Evolutionary conservation across 257 asterid genomes (phyloP).

Genomic region (Solanum sitiens): DNA sequence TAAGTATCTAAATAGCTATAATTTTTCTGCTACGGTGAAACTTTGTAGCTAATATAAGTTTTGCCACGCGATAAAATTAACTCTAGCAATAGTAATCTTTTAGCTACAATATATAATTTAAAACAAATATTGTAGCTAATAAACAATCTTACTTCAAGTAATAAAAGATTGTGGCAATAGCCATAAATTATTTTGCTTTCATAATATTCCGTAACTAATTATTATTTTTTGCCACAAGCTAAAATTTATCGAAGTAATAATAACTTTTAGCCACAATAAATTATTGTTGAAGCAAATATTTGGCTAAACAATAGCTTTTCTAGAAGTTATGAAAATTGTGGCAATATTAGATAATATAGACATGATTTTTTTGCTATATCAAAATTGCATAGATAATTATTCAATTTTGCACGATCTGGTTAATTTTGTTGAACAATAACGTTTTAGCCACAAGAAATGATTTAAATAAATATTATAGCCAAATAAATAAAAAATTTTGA

Average conservation of each 20-base stretch:
- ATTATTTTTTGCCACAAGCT: background rate
- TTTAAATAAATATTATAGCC: no score
- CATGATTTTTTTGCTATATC: background rate
- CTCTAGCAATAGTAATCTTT: background rate
- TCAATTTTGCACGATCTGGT: no score
- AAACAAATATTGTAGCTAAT: no score
- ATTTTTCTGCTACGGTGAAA: background rate
- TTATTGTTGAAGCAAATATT: background rate
- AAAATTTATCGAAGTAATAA: background rate
- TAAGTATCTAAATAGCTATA: background rate
- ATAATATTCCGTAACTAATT: no score
- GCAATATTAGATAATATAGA: no score
- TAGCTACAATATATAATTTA: background rate
- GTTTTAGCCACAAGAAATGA: no score
- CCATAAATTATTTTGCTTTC: no score
- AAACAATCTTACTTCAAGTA: no score
- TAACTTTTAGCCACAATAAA: background rate
- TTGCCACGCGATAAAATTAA: no score
- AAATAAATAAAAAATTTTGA: no score
- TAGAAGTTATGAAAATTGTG: no score
- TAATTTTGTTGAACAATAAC: background rate
- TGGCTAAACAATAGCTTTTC: background rate
- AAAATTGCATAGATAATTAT: background rate
- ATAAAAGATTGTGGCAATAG: no score
- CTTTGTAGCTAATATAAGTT: background rate